Conservation (phyloP, 371 early-diverging fungal genomes). For the Mortierella sp. region DNA sequence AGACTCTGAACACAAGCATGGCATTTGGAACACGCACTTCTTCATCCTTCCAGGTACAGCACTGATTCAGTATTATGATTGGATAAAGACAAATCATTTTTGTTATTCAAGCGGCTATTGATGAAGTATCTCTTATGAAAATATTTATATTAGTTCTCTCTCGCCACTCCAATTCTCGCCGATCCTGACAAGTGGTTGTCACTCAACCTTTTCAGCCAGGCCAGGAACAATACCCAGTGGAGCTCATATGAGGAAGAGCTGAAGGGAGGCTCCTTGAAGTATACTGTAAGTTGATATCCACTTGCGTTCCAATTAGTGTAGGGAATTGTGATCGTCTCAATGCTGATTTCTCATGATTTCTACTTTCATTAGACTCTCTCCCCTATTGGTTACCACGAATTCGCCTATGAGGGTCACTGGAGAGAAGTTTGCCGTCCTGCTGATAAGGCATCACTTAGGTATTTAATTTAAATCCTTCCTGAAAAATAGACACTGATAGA, state of each 20-base stretch:
- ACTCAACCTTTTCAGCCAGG: conserved; percentile 53
- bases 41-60: conserved; percentile 76
- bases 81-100: not conserved
- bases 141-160: conserved; percentile 22
- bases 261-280: conserved; percentile 53
- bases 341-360: conserved; percentile 45
- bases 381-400: conserved; percentile 75
- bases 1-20: conserved; percentile 77
- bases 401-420: conserved; percentile 81
- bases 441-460: conserved; percentile 82
- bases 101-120: not conserved
- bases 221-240: conserved; percentile 57
- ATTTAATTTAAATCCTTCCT: conserved; percentile 9
- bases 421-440: conserved; percentile 81
- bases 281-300: conserved; percentile 48
- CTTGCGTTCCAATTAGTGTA: not conserved
- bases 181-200: conserved; percentile 48
- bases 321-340: no score
- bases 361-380: conserved; percentile 62
- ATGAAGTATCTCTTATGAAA: not conserved
- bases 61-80: not conserved
- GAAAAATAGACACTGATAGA: not conserved
- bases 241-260: conserved; percentile 55
- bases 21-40: conserved; percentile 81
- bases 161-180: conserved; percentile 43